phyloP scores from a whole-genome alignment of 202 grass and related monocot species.

The Saccharum hybrid region DNA sequence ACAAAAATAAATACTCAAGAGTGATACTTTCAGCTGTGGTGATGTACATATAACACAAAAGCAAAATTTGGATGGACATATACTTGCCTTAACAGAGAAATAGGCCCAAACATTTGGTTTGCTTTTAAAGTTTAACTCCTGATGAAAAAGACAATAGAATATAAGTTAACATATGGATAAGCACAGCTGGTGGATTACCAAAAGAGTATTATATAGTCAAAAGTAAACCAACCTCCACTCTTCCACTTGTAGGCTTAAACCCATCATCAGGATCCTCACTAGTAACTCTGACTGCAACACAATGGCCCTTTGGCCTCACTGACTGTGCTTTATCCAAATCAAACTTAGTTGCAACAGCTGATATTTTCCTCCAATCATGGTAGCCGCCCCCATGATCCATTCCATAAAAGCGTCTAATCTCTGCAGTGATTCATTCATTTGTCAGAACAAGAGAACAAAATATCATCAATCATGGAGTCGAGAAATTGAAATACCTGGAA shows the following conservation, averaged over 20 bases:
- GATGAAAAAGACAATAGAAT: slow-evolving; percentile 31
- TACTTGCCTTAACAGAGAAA: slow-evolving; percentile 97
- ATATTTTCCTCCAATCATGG: slow-evolving; percentile 90
- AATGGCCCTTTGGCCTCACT: slow-evolving; percentile 88
- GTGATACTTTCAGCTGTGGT: slow-evolving; percentile 28
- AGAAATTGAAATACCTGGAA: slow-evolving; percentile 69
- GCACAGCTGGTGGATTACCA: not conserved
- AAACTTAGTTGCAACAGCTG: slow-evolving; percentile 80
- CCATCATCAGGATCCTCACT: slow-evolving; percentile 99
- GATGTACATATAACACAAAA: slow-evolving; percentile 29
- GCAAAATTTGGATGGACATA: slow-evolving; percentile 45
- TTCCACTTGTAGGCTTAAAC: slow-evolving; percentile 96
- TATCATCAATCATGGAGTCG: slow-evolving; percentile 8
- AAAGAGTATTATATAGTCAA: not conserved
- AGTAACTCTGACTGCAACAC: slow-evolving; percentile 93
- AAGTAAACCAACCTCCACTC: slow-evolving; percentile 72
- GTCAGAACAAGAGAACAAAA: slow-evolving; percentile 34
- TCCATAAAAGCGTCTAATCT: slow-evolving; percentile 96
- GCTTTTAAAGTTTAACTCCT: slow-evolving; percentile 99
- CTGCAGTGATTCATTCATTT: slow-evolving; percentile 47
- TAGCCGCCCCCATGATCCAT: slow-evolving; percentile 88
- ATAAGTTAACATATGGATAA: slow-evolving; percentile 9
- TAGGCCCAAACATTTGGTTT: slow-evolving; percentile 99
- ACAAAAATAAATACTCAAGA: slow-evolving; percentile 22
- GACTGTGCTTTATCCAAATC: slow-evolving; percentile 87